Evolutionary conservation across 768 basidiomycete genomes (phyloP).

Genomic region (Boletus eberwhitei): DNA sequence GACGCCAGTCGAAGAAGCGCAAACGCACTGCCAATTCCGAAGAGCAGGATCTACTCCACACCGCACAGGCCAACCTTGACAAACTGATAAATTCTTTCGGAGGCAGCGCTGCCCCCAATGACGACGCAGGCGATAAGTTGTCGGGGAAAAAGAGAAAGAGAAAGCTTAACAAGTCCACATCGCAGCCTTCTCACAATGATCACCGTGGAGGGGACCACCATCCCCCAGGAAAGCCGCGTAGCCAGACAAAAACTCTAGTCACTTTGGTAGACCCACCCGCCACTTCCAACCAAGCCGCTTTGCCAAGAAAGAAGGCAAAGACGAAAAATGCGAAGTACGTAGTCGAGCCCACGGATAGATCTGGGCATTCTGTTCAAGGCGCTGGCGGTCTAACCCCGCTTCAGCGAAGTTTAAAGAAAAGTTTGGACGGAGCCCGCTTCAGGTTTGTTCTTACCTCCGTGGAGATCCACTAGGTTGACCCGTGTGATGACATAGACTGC

Average conservation of each 20-base stretch:
- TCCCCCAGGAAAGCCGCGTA: neutral
- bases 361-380: constrained; percentile 14
- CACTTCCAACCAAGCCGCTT: neutral
- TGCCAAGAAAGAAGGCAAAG: constrained; percentile 14
- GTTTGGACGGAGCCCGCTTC: constrained; percentile 83
- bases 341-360: constrained; percentile 20
- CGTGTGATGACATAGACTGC: constrained; percentile 49
- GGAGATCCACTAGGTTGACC: constrained; percentile 7
- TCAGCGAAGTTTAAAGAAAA: constrained; percentile 76
- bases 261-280: constrained; percentile 9
- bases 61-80: constrained; percentile 54
- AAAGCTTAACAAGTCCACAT: neutral
- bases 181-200: constrained; percentile 5
- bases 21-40: constrained; percentile 49
- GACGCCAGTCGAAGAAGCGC: constrained; percentile 39
- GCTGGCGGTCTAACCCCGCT: constrained; percentile 55
- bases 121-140: constrained; percentile 21
- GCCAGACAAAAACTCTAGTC: constrained; percentile 8
- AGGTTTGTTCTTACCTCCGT: constrained; percentile 42
- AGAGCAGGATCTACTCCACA: constrained; percentile 33
- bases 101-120: constrained; percentile 32
- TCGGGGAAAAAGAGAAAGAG: constrained; percentile 21
- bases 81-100: constrained; percentile 53
- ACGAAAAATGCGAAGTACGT: constrained; percentile 19
- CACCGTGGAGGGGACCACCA: constrained; percentile 1